Conservation (phyloP, 2,329 filamentous ascomycete species). For the Sporothrix dimorphospora region DNA sequence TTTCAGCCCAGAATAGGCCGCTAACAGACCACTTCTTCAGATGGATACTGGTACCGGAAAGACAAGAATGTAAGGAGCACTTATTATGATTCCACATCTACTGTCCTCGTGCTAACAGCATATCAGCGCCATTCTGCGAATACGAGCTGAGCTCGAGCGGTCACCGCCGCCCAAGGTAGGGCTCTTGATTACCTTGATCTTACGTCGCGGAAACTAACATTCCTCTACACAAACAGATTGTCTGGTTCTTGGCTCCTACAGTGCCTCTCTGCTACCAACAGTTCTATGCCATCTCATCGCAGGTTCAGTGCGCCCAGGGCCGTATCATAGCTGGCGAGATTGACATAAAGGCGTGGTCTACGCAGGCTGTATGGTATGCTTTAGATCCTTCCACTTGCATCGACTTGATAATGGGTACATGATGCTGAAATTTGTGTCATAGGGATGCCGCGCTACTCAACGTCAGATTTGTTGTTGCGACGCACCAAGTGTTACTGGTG, state of each 20-base stretch:
- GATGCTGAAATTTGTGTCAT: neutral
- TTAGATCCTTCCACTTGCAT: neutral
- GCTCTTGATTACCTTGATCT: too few species aligned
- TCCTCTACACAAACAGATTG: constrained; percentile 46
- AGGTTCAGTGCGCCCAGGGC: constrained; percentile 62
- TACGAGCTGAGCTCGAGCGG: constrained; percentile 64
- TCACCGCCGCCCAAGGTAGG: constrained; percentile 57
- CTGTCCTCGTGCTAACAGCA: neutral
- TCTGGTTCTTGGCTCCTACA: constrained; percentile 77
- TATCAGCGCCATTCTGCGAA: constrained; percentile 67
- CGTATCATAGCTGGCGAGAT: constrained; percentile 69
- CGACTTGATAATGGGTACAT: neutral
- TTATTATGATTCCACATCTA: neutral
- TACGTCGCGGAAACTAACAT: neutral
- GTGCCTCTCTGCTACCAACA: constrained; percentile 71
- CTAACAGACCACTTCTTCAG: constrained; percentile 44
- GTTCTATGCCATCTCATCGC: constrained; percentile 58
- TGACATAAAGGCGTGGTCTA: constrained; percentile 73
- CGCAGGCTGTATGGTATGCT: constrained; percentile 56
- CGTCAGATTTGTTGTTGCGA: constrained; percentile 75
- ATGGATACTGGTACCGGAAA: constrained; percentile 84
- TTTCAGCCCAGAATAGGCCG: too few species aligned
- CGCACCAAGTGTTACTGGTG: constrained; percentile 68
- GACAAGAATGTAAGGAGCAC: constrained; percentile 66
- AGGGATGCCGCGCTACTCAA: constrained; percentile 67